Percentiles rank a stretch among this genome's conserved stretches.
Evolutionary conservation across 345 rosid genomes (phyloP).

Genomic region (Sisymbrium altissimum): DNA sequence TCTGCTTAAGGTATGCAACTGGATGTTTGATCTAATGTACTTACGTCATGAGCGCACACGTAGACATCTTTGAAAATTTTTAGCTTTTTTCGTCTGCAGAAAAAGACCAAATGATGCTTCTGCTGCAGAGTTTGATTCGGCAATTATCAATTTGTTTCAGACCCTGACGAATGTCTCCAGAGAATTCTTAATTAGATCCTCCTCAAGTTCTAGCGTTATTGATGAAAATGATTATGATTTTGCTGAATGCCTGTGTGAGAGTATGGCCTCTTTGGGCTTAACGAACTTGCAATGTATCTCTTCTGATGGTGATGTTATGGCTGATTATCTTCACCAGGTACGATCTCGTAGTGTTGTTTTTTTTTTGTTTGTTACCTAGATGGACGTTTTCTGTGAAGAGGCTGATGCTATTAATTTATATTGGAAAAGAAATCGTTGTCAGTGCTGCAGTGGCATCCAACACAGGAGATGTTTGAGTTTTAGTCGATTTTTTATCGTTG

Average conservation of each 20-base stretch:
- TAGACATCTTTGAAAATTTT: background rate
- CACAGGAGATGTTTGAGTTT: background rate
- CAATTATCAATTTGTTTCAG: slow-evolving; percentile 64
- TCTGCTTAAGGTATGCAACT: slow-evolving; percentile 62
- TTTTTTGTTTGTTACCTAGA: background rate
- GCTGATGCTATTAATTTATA: background rate
- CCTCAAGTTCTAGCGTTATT: slow-evolving; percentile 43
- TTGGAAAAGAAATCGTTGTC: background rate
- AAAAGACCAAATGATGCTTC: slow-evolving; percentile 71
- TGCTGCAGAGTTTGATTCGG: slow-evolving; percentile 73
- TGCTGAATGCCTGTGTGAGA: slow-evolving; percentile 80
- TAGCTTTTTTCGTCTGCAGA: slow-evolving; percentile 40
- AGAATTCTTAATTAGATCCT: slow-evolving; percentile 62
- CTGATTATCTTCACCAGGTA: slow-evolving; percentile 80
- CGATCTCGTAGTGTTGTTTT: background rate
- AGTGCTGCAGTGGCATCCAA: background rate
- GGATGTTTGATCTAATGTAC: slow-evolving; percentile 1
- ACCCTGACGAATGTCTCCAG: slow-evolving; percentile 65
- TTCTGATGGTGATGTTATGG: slow-evolving; percentile 42
- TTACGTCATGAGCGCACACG: background rate
- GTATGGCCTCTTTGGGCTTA: slow-evolving; percentile 81
- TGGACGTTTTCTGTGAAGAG: background rate
- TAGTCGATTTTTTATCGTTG: background rate
- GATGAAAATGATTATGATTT: slow-evolving; percentile 77
- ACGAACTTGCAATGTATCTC: slow-evolving; percentile 71